These are phyloP conservation scores for Globisporangium uncinulatum DNA, from an alignment of 352 stramenopile genomes.

Conservation along the genomic window DNA sequence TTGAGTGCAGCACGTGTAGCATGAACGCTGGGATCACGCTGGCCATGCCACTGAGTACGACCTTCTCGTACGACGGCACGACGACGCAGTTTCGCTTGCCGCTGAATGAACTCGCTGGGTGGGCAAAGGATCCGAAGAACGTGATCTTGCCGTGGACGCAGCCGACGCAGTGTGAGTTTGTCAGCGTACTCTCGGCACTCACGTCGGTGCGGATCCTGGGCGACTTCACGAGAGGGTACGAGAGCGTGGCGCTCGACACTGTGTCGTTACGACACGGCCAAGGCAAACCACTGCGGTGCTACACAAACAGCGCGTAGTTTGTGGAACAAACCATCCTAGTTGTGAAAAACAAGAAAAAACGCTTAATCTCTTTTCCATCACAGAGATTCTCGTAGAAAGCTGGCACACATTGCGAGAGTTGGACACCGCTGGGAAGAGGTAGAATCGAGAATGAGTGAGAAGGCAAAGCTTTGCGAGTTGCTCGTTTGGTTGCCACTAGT, in stretches of 20 bases:
- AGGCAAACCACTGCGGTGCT: conserved; percentile 35
- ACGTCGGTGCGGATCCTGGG: conserved; percentile 83
- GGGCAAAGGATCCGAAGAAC: conserved; percentile 91
- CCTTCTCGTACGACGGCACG: conserved; percentile 77
- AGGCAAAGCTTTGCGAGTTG: too few relatives aligned
- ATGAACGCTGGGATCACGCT: conserved; percentile 79
- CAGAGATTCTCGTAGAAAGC: too few relatives aligned
- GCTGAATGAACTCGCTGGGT: conserved; percentile 79
- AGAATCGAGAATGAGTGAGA: too few relatives aligned
- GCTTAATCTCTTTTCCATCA: too few relatives aligned
- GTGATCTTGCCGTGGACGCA: conserved; percentile 63
- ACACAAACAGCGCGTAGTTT: conserved; percentile 26
- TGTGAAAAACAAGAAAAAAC: too few relatives aligned
- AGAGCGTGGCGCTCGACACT: conserved; percentile 87
- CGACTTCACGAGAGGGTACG: conserved; percentile 88
- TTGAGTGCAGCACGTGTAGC: conserved; percentile 84
- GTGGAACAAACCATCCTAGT: too few relatives aligned
- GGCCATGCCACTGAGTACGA: conserved; percentile 71
- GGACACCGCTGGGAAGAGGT: too few relatives aligned
- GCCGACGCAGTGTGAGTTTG: conserved; percentile 83
- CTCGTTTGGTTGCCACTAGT: too few relatives aligned
- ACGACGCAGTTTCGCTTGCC: conserved; percentile 78
- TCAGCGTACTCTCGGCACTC: conserved; percentile 82
- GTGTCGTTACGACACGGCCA: conserved; percentile 63
- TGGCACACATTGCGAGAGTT: too few relatives aligned